Evolutionary conservation across 1,284 basidiomycete genomes (phyloP).

Genomic region (Marasmius fiardii): DNA sequence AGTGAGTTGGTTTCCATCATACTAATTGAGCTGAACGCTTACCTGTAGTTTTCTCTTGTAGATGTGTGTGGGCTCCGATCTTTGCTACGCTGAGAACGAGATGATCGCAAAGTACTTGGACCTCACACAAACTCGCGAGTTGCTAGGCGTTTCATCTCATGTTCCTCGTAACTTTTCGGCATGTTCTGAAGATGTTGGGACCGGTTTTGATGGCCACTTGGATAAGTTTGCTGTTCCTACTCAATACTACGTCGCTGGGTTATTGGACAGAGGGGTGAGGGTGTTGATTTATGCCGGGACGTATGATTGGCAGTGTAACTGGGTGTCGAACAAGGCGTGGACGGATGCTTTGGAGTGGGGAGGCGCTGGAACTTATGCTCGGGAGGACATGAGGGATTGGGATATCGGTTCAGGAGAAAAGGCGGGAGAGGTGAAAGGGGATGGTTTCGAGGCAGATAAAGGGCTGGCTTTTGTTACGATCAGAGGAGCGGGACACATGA

Average conservation of each 20-base stretch:
- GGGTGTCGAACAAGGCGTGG: constrained; percentile 75
- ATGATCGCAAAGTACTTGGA: constrained; percentile 56
- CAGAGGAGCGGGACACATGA: constrained; percentile 74
- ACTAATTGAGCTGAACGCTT: no score
- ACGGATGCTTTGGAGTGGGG: constrained; percentile 73
- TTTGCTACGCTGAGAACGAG: constrained; percentile 54
- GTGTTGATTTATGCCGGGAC: constrained; percentile 79
- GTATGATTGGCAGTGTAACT: constrained; percentile 80
- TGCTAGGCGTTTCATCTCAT: constrained; percentile 55
- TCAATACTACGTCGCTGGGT: constrained; percentile 63
- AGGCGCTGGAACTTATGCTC: constrained; percentile 48
- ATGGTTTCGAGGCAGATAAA: constrained; percentile 34
- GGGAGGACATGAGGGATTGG: constrained; percentile 59
- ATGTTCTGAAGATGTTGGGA: constrained; percentile 52
- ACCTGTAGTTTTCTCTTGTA: no score
- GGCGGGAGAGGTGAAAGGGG: constrained; percentile 59
- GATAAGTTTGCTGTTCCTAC: constrained; percentile 61
- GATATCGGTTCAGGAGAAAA: constrained; percentile 41
- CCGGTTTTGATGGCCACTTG: constrained; percentile 45
- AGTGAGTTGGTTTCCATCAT: constrained; percentile 27
- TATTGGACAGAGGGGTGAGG: constrained; percentile 71
- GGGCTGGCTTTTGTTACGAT: constrained; percentile 65
- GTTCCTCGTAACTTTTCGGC: constrained; percentile 48
- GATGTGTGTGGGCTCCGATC: constrained; percentile 47
- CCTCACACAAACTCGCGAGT: constrained; percentile 45